A percentile compares a stretch with the other conserved stretches of the same genome.
Conservation (phyloP, 305 asterid species). For the Fraxinus dipetala region DNA sequence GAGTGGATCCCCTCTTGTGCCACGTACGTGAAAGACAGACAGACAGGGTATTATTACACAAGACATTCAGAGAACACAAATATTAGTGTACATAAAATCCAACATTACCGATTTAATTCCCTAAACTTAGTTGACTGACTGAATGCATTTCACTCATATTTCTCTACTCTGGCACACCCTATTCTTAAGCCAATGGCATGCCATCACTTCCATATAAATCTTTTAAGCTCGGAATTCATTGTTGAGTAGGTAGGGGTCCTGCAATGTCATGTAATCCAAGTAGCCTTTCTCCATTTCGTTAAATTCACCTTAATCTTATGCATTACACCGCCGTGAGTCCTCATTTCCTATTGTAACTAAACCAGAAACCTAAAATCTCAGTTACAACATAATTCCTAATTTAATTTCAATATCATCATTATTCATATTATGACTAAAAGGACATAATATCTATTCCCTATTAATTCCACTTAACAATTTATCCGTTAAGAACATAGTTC, state of each 20-base stretch:
- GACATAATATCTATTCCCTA: neutral
- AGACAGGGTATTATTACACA: neutral
- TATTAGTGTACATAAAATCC: slow-evolving; percentile 5
- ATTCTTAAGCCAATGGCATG: neutral
- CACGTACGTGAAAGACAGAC: neutral
- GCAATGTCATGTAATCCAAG: neutral
- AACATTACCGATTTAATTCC: neutral
- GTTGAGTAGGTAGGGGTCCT: neutral
- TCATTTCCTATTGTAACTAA: neutral
- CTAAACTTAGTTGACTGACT: neutral
- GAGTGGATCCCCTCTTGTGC: neutral
- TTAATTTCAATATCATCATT: neutral
- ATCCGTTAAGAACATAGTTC: neutral
- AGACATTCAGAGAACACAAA: neutral
- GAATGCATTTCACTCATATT: neutral
- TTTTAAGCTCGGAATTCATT: neutral
- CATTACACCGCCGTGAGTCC: neutral
- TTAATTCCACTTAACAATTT: neutral
- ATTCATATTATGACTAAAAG: neutral
- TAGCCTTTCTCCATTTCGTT: neutral
- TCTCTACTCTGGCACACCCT: neutral
- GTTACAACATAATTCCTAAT: neutral
- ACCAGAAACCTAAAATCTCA: neutral
- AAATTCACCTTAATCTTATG: neutral
- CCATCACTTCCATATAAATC: neutral